phyloP scores from a whole-genome alignment of 441 rosid species.

The Gossypium laxum region DNA sequence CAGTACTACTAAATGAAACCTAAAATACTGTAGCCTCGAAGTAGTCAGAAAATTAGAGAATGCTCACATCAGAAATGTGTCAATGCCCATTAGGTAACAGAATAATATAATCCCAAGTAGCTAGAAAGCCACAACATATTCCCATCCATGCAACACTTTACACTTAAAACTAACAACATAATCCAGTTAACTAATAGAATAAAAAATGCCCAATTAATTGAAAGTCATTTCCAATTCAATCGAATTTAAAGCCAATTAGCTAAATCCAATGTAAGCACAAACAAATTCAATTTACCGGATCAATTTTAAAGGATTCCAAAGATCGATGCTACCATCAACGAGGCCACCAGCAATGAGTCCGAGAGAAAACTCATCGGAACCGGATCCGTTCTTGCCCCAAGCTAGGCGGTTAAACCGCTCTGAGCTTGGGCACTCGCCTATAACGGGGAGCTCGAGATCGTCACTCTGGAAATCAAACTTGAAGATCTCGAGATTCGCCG shows the following conservation, averaged over 20 bases:
- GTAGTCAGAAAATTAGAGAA: background rate
- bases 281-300: constrained; percentile 46
- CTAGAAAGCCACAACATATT: background rate
- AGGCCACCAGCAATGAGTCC: constrained; percentile 96
- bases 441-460: constrained; percentile 61
- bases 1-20: background rate
- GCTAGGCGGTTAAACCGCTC: constrained; percentile 95
- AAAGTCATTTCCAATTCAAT: constrained; percentile 13
- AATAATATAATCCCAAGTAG: background rate
- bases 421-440: constrained; percentile 77
- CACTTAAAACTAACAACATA: background rate
- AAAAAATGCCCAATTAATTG: background rate
- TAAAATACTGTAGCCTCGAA: background rate
- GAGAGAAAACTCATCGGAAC: constrained; percentile 60
- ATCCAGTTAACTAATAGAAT: no score
- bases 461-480: constrained; percentile 89
- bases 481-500: constrained; percentile 89
- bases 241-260: background rate
- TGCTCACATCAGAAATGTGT: background rate
- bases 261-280: background rate
- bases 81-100: background rate
- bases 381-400: constrained; percentile 83
- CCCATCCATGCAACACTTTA: no score
- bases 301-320: constrained; percentile 76
- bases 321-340: constrained; percentile 75